Evolutionary conservation across 1,139 yeast genomes (phyloP).

Genomic region (Kodamaea fungicola): DNA sequence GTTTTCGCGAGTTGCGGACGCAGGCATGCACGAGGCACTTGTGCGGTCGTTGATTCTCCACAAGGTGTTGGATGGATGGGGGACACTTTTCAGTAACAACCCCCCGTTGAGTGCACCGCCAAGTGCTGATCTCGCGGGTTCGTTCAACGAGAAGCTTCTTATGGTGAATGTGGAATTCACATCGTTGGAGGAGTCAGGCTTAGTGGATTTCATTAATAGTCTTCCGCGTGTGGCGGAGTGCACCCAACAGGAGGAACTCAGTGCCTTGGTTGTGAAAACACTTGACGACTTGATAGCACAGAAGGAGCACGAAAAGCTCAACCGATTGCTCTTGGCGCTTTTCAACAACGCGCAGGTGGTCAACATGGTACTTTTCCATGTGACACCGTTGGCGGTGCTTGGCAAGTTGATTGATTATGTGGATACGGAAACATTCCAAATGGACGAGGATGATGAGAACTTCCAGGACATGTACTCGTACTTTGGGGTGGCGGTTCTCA

Average conservation of each 20-base stretch:
- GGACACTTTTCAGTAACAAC: constrained; percentile 34
- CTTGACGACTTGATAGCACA: constrained; percentile 39
- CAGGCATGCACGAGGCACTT: constrained; percentile 28
- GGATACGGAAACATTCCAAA: constrained; percentile 31
- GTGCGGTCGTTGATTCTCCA: constrained; percentile 45
- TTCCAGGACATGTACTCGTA: constrained; percentile 69
- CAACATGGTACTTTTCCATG: constrained; percentile 37
- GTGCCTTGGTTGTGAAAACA: constrained; percentile 27
- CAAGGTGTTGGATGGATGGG: constrained; percentile 40
- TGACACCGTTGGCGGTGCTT: constrained; percentile 21
- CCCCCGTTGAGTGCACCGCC: background rate
- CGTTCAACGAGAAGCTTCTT: constrained; percentile 34
- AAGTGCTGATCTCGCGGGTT: constrained; percentile 6
- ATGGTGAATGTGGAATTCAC: constrained; percentile 53
- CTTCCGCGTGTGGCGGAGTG: constrained; percentile 30
- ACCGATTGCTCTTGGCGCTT: constrained; percentile 47
- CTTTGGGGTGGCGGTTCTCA: constrained; percentile 56
- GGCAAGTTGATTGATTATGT: constrained; percentile 29
- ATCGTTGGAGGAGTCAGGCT: constrained; percentile 49
- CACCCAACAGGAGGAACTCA: constrained; percentile 39
- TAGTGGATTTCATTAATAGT: constrained; percentile 33
- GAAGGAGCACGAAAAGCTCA: constrained; percentile 41
- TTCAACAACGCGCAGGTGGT: constrained; percentile 38
- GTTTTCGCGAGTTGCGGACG: background rate
- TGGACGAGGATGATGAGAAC: constrained; percentile 50